Percentiles rank a stretch among this genome's conserved stretches.
phyloP scores from a whole-genome alignment of 2,329 filamentous ascomycete species.

The Ophiostoma piceae region DNA sequence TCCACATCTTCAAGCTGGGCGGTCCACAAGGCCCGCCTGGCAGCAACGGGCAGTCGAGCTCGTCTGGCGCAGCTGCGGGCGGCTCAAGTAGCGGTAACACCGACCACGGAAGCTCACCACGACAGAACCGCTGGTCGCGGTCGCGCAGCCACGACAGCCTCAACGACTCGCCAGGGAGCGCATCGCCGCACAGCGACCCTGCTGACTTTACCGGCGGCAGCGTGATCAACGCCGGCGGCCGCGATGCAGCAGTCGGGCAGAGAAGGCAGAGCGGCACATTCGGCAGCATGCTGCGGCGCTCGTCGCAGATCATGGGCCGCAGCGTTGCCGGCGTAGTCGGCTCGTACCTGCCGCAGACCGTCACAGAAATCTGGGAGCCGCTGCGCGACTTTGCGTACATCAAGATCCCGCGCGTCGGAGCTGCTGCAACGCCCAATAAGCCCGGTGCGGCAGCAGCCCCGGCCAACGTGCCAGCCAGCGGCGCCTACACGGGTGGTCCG shows the following conservation, averaged over 20 bases:
- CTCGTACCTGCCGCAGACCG: constrained; percentile 85
- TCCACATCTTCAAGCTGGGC: constrained; percentile 86
- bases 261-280: constrained; percentile 67
- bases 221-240: constrained; percentile 19
- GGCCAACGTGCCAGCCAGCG: constrained; percentile 24
- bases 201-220: constrained; percentile 36
- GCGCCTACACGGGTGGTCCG: constrained; percentile 41
- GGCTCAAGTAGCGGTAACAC: not conserved
- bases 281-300: constrained; percentile 85
- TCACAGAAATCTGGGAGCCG: constrained; percentile 98
- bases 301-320: constrained; percentile 87
- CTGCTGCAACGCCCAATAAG: constrained; percentile 29
- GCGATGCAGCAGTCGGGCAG: constrained; percentile 32
- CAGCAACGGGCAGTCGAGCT: constrained; percentile 20
- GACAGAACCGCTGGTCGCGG: constrained; percentile 49
- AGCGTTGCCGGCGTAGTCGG: constrained; percentile 84
- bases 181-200: constrained; percentile 44
- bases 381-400: constrained; percentile 93
- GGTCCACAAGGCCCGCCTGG: constrained; percentile 38
- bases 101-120: constrained; percentile 33
- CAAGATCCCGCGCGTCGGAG: constrained; percentile 66
- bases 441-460: constrained; percentile 26
- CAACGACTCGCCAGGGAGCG: constrained; percentile 47
- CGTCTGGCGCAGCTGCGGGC: not conserved
- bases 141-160: constrained; percentile 52